Conservation (phyloP, 2,329 filamentous ascomycete species). For the Leptographium galeiforme region DNA sequence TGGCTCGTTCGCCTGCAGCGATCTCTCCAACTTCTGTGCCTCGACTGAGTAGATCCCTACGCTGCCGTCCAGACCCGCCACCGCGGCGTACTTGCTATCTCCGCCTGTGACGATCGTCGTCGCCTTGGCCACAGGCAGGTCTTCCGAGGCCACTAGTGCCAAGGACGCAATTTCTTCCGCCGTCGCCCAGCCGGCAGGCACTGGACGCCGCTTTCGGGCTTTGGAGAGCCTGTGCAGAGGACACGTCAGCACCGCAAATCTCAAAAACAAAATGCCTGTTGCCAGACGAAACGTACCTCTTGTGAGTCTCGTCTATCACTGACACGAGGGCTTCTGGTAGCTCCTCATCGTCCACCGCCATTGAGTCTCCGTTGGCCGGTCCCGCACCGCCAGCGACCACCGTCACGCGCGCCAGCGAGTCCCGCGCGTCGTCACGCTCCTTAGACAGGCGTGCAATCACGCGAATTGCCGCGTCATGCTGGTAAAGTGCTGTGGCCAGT, state of each 20-base stretch:
- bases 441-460: conserved; percentile 85
- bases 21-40: conserved; percentile 52
- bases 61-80: conserved; percentile 62
- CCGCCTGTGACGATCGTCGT: conserved; percentile 39
- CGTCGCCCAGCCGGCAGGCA: conserved; percentile 76
- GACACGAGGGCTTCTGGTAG: conserved; percentile 59
- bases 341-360: conserved; percentile 78
- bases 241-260: background rate
- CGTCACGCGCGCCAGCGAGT: conserved; percentile 75
- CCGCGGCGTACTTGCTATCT: conserved; percentile 45
- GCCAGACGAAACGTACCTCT: conserved; percentile 43
- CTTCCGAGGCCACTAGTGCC: conserved; percentile 28
- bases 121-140: conserved; percentile 32
- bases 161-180: conserved; percentile 51
- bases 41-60: conserved; percentile 64
- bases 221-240: conserved; percentile 55
- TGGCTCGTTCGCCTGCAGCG: conserved; percentile 51
- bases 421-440: conserved; percentile 84
- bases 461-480: conserved; percentile 91
- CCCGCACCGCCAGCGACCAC: conserved; percentile 46
- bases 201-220: conserved; percentile 74
- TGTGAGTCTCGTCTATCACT: conserved; percentile 68
- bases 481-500: conserved; percentile 84
- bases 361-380: conserved; percentile 48
- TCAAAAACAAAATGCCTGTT: background rate